A percentile compares a stretch with the other conserved stretches of the same genome.
Conservation (phyloP, 2,329 filamentous ascomycete species). For the Curvularia spicifera region DNA sequence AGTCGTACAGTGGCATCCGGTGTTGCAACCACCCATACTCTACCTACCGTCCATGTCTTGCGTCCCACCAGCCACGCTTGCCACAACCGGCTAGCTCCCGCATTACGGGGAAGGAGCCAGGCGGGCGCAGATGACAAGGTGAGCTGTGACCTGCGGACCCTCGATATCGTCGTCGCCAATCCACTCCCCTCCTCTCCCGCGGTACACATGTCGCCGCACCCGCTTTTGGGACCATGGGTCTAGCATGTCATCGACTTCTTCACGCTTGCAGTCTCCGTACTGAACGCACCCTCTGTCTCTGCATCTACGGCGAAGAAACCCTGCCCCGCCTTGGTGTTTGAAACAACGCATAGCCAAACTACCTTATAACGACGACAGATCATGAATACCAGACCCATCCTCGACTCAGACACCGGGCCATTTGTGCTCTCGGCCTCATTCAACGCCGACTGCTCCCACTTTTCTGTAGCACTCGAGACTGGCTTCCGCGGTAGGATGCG, state of each 20-base stretch:
- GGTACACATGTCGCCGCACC: conserved; percentile 15
- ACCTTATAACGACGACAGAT: conserved; percentile 8
- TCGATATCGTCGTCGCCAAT: conserved; percentile 10
- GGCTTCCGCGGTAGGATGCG: conserved; percentile 78
- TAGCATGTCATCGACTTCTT: conserved; percentile 34
- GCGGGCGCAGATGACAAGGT: conserved; percentile 23
- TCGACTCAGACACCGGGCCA: conserved; percentile 77
- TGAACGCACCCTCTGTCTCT: conserved; percentile 11
- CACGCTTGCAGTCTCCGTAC: conserved; percentile 9
- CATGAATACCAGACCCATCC: conserved; percentile 90
- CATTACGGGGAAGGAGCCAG: conserved; percentile 24
- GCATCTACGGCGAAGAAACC: conserved; percentile 23
- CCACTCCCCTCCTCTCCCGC: conserved; percentile 7
- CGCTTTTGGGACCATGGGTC: conserved; percentile 26
- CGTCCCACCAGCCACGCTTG: conserved; percentile 8
- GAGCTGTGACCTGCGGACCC: conserved; percentile 16
- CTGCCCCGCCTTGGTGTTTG: conserved; percentile 10
- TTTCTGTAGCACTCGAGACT: conserved; percentile 83
- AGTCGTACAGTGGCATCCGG: neutral
- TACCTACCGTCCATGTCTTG: neutral
- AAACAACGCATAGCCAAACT: conserved; percentile 1
- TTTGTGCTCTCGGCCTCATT: conserved; percentile 83
- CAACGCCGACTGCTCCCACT: conserved; percentile 83
- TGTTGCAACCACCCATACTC: neutral
- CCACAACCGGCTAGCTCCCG: conserved; percentile 22